Conservation (phyloP, 2,329 filamentous ascomycete genomes). For the Xylaria hypoxylon region DNA sequence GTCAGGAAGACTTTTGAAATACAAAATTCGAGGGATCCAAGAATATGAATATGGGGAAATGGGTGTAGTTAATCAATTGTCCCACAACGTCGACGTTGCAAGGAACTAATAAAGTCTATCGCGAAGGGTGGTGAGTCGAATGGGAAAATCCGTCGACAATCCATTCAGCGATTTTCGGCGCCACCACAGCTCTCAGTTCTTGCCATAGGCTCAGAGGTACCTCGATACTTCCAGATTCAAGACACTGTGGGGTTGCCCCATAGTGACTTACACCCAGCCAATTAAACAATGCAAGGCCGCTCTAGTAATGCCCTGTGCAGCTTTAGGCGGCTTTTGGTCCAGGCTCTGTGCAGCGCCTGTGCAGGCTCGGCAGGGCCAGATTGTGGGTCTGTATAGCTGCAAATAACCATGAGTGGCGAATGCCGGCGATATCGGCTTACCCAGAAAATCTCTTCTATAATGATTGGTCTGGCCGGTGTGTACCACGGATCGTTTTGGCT, state of each 20-base stretch:
- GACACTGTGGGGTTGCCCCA: constrained; percentile 29
- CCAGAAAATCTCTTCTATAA: constrained; percentile 24
- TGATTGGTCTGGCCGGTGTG: constrained; percentile 28
- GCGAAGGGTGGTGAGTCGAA: constrained; percentile 26
- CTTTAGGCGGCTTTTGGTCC: constrained; percentile 6
- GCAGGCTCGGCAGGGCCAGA: constrained; percentile 10
- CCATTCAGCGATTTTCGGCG: constrained; percentile 36
- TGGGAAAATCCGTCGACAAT: constrained; percentile 27
- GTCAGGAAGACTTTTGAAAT: constrained; percentile 2
- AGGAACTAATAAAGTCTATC: constrained; percentile 10
- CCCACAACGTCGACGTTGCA: constrained; percentile 10
- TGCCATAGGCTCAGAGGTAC: constrained; percentile 1
- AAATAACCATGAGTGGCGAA: constrained; percentile 16
- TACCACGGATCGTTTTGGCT: constrained; percentile 1
- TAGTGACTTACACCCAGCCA: constrained; percentile 16
- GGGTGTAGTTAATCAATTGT: constrained; percentile 9
- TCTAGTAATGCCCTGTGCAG: constrained; percentile 1
- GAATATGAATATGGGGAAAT: neutral
- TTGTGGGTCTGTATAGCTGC: constrained; percentile 12
- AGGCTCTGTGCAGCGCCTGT: neutral
- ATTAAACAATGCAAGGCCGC: neutral
- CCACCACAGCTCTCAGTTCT: constrained; percentile 18
- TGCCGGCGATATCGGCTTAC: constrained; percentile 33
- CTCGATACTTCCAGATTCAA: neutral
- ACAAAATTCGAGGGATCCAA: neutral